These are phyloP conservation scores for Lepidium sativum DNA, from an alignment of 345 rosid genomes.

Conservation along the genomic window DNA sequence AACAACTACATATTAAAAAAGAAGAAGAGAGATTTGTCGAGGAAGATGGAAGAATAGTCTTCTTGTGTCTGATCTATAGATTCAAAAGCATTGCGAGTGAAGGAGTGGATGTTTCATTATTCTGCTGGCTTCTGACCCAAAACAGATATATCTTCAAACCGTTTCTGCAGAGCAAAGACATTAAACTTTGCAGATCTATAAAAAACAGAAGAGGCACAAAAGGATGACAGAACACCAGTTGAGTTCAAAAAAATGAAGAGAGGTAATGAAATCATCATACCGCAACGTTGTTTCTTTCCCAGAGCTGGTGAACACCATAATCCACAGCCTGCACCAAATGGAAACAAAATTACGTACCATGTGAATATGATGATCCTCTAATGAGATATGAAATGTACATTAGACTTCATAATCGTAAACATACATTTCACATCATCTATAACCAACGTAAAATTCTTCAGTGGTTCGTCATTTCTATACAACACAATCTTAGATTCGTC, in stretches of 20 bases:
- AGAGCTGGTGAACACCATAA: conserved; percentile 76
- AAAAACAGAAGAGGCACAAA: background rate
- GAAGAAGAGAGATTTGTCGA: no score
- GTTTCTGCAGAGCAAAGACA: conserved; percentile 28
- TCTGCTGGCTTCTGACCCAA: conserved; percentile 78
- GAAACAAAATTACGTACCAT: background rate
- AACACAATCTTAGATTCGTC: no score
- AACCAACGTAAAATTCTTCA: no score
- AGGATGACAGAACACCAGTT: no score
- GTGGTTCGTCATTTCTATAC: no score
- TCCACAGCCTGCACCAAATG: conserved; percentile 68
- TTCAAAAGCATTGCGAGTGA: background rate
- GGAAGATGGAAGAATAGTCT: background rate
- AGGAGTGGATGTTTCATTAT: conserved; percentile 21
- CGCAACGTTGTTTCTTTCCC: conserved; percentile 87
- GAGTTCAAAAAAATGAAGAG: no score
- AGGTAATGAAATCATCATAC: conserved; percentile 26
- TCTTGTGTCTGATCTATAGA: no score
- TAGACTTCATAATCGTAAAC: no score
- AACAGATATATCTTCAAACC: conserved; percentile 63
- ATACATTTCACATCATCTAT: no score
- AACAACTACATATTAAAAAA: no score
- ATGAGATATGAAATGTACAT: no score
- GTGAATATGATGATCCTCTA: background rate
- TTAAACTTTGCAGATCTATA: no score